A percentile compares a stretch with the other conserved stretches of the same genome.
Evolutionary conservation across 164 flowering plant genomes (phyloP).

Genomic region (Vitis rupestris): DNA sequence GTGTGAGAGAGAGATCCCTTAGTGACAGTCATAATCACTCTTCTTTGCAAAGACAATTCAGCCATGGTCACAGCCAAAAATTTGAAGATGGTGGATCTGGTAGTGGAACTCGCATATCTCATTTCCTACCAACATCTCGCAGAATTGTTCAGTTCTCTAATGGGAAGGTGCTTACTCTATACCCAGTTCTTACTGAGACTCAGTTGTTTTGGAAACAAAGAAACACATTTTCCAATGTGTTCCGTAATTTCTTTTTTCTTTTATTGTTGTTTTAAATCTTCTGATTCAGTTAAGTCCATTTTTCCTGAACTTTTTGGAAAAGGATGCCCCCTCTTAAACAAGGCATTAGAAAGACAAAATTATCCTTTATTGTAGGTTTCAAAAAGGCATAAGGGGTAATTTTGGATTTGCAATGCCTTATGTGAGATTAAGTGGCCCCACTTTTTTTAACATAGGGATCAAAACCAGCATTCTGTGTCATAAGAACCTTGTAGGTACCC

Average conservation of each 20-base stretch:
- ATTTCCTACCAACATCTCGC: constrained; percentile 93
- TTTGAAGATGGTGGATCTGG: constrained; percentile 78
- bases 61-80: constrained; percentile 87
- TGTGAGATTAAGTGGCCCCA: too few species aligned
- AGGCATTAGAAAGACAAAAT: too few species aligned
- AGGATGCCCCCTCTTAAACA: too few species aligned
- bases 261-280: not conserved
- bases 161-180: constrained; percentile 59
- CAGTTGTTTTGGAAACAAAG: not conserved
- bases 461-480: too few species aligned
- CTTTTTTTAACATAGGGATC: too few species aligned
- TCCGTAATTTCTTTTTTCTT: not conserved
- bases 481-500: too few species aligned
- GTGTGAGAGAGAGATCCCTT: constrained; percentile 83
- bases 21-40: constrained; percentile 68
- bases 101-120: constrained; percentile 80
- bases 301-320: not conserved
- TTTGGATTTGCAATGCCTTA: too few species aligned
- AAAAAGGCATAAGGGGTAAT: too few species aligned
- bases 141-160: constrained; percentile 97
- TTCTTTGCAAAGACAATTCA: constrained; percentile 92
- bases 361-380: too few species aligned
- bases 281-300: not conserved
- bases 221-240: not conserved
- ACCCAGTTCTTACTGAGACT: not conserved